Evolutionary conservation across 1,284 basidiomycete genomes (phyloP).

Genomic region (Fomes fomentarius): DNA sequence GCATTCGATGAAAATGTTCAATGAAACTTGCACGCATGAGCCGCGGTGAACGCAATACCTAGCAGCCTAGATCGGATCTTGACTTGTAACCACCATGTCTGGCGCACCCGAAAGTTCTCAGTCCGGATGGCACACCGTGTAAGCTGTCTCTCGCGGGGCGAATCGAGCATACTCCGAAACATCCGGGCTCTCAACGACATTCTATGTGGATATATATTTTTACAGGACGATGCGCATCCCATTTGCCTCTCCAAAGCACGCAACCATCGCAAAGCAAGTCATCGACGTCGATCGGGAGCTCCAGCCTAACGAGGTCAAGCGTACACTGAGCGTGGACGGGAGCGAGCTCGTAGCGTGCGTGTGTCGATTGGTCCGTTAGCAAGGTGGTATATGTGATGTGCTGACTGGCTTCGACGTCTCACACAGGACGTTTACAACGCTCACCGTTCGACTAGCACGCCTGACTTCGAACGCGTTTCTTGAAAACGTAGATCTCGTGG

Average conservation of each 20-base stretch:
- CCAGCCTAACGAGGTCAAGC: constrained; percentile 77
- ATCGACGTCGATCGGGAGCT: constrained; percentile 87
- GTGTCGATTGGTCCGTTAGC: neutral
- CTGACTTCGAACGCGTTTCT: constrained; percentile 84
- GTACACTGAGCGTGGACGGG: constrained; percentile 67
- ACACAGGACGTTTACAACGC: constrained; percentile 68
- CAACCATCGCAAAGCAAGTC: constrained; percentile 75
- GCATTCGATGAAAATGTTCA: too few relatives aligned
- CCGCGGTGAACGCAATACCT: too few relatives aligned
- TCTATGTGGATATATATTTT: neutral
- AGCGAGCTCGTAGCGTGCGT: constrained; percentile 71
- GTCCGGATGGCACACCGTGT: constrained; percentile 35
- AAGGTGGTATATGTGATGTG: too few relatives aligned
- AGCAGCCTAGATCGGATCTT: too few relatives aligned
- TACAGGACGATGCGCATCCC: constrained; percentile 77
- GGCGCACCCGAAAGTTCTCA: constrained; percentile 10
- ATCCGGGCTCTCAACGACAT: neutral
- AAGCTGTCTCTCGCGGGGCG: constrained; percentile 14
- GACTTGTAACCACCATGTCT: too few relatives aligned
- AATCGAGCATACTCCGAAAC: neutral
- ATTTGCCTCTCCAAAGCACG: constrained; percentile 73
- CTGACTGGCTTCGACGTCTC: constrained; percentile 11
- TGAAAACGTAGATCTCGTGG: constrained; percentile 84
- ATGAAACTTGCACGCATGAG: too few relatives aligned
- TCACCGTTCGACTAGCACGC: constrained; percentile 83